Percentiles rank a stretch among this genome's conserved stretches.
These are phyloP conservation scores for Aspergillus floridensis DNA, from an alignment of 2,329 filamentous ascomycete genomes.

Conservation along the genomic window DNA sequence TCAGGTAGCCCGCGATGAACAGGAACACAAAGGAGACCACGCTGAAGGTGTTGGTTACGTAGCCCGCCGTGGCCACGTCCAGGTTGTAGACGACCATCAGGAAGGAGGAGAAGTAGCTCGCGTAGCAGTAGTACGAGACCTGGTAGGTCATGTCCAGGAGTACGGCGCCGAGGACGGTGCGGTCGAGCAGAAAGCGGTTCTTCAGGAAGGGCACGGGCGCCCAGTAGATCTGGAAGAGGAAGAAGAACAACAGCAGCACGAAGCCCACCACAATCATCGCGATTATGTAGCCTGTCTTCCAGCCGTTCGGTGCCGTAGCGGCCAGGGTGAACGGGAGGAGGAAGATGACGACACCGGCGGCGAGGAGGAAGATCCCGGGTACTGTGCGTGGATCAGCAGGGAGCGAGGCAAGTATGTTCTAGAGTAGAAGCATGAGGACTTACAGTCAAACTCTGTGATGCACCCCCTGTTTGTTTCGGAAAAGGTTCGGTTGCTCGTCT, in stretches of 20 bases:
- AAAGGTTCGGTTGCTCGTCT: conserved; percentile 45
- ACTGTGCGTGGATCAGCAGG: conserved; percentile 31
- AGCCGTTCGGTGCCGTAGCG: conserved; percentile 37
- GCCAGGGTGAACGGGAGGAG: conserved; percentile 64
- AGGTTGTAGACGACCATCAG: conserved; percentile 26
- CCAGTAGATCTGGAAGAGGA: conserved; percentile 51
- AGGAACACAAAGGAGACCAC: conserved; percentile 56
- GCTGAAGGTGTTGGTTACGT: conserved; percentile 51
- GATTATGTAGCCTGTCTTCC: conserved; percentile 49
- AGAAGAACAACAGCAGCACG: conserved; percentile 53
- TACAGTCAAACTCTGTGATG: conserved; percentile 59
- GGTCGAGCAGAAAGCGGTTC: conserved; percentile 45
- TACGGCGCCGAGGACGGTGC: conserved; percentile 21
- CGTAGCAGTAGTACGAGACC: conserved; percentile 20
- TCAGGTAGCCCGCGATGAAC: conserved; percentile 52
- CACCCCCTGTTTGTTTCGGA: conserved; percentile 52
- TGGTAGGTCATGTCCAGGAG: conserved; percentile 29
- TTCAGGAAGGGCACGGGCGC: conserved; percentile 56
- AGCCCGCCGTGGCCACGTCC: conserved; percentile 32
- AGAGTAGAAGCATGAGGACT: conserved; percentile 13
- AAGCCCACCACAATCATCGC: conserved; percentile 55
- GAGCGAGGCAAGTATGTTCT: too few species aligned
- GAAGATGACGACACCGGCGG: conserved; percentile 60
- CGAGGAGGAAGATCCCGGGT: conserved; percentile 61
- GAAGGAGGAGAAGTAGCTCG: conserved; percentile 23